Base-by-base conservation (phyloP, 805 yeast species). In the Saccharomycopsis selenospora region DNA sequence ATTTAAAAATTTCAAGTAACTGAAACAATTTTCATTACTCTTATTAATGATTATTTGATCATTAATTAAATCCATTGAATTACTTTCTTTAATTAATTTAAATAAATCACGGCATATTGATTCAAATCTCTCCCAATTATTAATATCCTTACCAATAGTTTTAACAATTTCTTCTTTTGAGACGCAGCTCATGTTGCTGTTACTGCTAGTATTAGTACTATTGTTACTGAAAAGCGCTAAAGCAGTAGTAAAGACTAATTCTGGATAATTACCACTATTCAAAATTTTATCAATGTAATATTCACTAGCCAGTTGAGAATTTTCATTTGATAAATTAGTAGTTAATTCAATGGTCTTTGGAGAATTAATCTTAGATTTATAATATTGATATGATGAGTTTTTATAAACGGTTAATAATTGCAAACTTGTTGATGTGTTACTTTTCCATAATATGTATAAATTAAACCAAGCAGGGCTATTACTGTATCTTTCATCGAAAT, bases 31-130 rank as follows among this genome's bases (percentile, higher is more conserved):
- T 17, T 7, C 17, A 14, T 4, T 85, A 93, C 50, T 73, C 71
- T 33, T 33, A 20, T 33, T 33, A 20, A 33, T 33, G 10, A 33
- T 17, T 79, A 69, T 42, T 73, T 71, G 18, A 11, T 18, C 18
- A 17, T 22, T 22, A 22, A 38, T 20, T 20, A 33, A 6, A 20
- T 33, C 38, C 38, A 33, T 33, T 7, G 38, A 33, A 14, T 14
- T 4, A 10, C 38, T 33, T 38, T 51, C 52, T 20, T 45, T 40
- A 6, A 33, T n/a, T 6, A 51, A 17, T 50, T 75, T 82, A 50
- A 73, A 75, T 46, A 85, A 69, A 57, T 89, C 96, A 48, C 75
- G 76, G 59, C 95, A 82, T 23, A 89, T 68, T 2, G 85, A 72
- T 50, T 80, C 82, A 49, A 90, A 74, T 51, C 82, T 78, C 28